Percentiles rank a stretch among this genome's conserved stretches.
These are phyloP conservation scores for Rhynchospora breviuscula DNA, from an alignment of 176 grass and related monocot genomes.

Conservation along the genomic window DNA sequence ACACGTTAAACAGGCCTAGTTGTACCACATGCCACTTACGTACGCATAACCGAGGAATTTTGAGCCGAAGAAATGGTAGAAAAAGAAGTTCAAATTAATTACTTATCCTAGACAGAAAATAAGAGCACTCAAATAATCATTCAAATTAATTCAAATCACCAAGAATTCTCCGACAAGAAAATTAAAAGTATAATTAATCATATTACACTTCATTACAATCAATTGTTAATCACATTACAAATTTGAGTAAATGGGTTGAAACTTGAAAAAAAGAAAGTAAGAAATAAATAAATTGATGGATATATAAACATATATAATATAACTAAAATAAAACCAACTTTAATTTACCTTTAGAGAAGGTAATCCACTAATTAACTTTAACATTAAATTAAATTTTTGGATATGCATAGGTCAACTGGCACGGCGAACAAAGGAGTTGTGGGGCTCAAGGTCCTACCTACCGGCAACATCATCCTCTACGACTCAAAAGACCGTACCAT, in stretches of 20 bases:
- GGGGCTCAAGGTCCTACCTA: constrained; percentile 27
- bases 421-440: constrained; percentile 33
- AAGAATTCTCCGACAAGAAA: neutral
- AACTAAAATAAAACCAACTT: neutral
- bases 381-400: neutral
- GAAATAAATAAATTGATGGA: neutral
- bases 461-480: constrained; percentile 35
- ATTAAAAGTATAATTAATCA: neutral
- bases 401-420: constrained; percentile 1
- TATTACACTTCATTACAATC: too few relatives aligned
- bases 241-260: too few relatives aligned
- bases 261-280: neutral
- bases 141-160: too few relatives aligned
- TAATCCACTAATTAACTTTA: neutral
- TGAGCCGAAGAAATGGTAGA: neutral
- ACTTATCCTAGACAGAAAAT: neutral
- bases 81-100: neutral
- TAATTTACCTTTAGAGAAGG: neutral
- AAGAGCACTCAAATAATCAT: too few relatives aligned
- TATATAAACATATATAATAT: neutral
- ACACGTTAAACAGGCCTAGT: too few relatives aligned
- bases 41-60: neutral
- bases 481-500: constrained; percentile 14
- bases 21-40: neutral
- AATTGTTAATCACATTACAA: too few relatives aligned